These are phyloP conservation scores for Vaccinium darrowii DNA, from an alignment of 148 eudicot species.

Conservation along the genomic window DNA sequence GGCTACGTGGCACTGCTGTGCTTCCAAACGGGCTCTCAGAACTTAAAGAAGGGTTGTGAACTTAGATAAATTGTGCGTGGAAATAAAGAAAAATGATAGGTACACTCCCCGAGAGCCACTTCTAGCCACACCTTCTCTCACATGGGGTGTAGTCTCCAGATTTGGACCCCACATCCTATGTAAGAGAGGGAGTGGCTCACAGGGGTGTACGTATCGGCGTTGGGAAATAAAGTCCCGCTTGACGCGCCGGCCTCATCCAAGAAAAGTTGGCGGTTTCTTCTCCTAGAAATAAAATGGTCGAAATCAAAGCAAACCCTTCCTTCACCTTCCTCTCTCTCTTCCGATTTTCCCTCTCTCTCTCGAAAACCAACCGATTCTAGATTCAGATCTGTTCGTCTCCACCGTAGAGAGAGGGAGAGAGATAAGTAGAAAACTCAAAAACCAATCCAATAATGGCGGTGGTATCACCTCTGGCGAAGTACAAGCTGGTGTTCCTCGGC, in stretches of 20 bases:
- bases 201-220: too few relatives aligned
- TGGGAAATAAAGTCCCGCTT: background rate
- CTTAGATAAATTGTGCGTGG: background rate
- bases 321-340: background rate
- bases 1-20: background rate
- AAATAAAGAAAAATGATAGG: too few relatives aligned
- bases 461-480: constrained; percentile 37
- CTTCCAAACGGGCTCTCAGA: background rate
- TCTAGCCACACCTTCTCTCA: too few relatives aligned
- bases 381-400: constrained; percentile 16
- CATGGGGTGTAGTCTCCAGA: too few relatives aligned
- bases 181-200: too few relatives aligned
- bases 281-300: background rate
- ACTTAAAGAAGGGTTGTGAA: background rate
- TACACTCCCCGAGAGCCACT: too few relatives aligned
- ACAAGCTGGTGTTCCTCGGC: constrained; percentile 40
- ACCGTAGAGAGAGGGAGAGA: background rate
- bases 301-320: background rate
- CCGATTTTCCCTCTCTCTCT: constrained; percentile 6
- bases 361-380: background rate
- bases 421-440: background rate
- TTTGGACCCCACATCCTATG: too few relatives aligned
- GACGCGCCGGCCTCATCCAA: background rate
- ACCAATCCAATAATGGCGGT: constrained; percentile 18
- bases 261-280: constrained; percentile 15